A percentile compares a stretch with the other conserved stretches of the same genome.
Conservation (phyloP, 2,329 filamentous ascomycete genomes). For the Simplicillium sp. region DNA sequence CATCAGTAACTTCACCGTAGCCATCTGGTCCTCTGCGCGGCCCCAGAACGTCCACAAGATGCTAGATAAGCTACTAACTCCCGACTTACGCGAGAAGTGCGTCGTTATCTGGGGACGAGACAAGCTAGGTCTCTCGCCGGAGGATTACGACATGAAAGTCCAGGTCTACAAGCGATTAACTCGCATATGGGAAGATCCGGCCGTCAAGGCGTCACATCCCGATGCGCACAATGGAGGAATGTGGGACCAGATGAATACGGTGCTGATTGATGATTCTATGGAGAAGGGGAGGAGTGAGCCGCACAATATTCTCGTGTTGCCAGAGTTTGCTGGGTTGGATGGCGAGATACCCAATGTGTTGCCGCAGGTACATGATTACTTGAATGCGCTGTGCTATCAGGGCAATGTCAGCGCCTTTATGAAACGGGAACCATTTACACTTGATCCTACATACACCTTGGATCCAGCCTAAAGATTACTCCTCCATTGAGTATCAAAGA, state of each 20-base stretch:
- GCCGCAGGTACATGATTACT: constrained; percentile 51
- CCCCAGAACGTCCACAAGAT: constrained; percentile 63
- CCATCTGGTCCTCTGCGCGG: constrained; percentile 84
- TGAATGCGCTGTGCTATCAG: constrained; percentile 45
- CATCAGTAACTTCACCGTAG: constrained; percentile 65
- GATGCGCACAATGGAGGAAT: constrained; percentile 22
- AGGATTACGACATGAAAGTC: constrained; percentile 61
- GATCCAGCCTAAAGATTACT: neutral
- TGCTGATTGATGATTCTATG: constrained; percentile 76
- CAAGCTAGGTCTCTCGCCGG: constrained; percentile 53
- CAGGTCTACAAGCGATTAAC: constrained; percentile 86
- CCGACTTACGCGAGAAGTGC: constrained; percentile 41
- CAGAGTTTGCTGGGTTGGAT: constrained; percentile 56
- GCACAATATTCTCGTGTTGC: constrained; percentile 69
- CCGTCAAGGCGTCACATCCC: constrained; percentile 35
- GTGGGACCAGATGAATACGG: constrained; percentile 80
- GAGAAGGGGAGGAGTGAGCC: constrained; percentile 80
- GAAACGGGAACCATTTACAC: constrained; percentile 36
- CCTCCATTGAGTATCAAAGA: too few relatives aligned
- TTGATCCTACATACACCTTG: constrained; percentile 18
- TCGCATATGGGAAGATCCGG: constrained; percentile 54
- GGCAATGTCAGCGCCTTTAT: constrained; percentile 56
- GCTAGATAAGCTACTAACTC: constrained; percentile 53
- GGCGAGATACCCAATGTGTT: constrained; percentile 35
- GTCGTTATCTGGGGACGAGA: constrained; percentile 73